A percentile compares a stretch with the other conserved stretches of the same genome.
These are phyloP conservation scores for Ophiostoma montium DNA, from an alignment of 2,329 filamentous ascomycete species.

Conservation along the genomic window DNA sequence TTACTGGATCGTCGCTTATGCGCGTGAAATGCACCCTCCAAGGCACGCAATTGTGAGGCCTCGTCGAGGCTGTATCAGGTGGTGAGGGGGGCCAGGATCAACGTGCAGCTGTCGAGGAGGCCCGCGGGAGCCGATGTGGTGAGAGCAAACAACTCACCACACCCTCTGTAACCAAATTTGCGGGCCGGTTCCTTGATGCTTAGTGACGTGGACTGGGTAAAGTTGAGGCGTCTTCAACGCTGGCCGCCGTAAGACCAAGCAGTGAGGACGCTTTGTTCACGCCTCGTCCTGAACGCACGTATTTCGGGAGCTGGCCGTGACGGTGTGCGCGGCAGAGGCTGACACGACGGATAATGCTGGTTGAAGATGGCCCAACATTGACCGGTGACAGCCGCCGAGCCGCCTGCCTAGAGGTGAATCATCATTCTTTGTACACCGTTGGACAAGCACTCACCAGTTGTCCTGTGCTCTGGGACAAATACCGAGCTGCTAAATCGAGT, in stretches of 20 bases:
- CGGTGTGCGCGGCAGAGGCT: neutral
- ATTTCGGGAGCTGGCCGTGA: neutral
- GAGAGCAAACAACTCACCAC: slow-evolving; percentile 9
- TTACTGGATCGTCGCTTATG: neutral
- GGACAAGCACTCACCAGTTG: too few relatives aligned
- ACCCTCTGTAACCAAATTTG: slow-evolving; percentile 2
- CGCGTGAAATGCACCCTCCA: neutral
- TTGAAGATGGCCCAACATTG: neutral
- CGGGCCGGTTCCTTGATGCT: neutral
- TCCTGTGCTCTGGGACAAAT: too few relatives aligned
- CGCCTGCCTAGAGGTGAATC: too few relatives aligned
- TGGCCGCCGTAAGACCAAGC: too few relatives aligned
- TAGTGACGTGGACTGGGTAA: neutral
- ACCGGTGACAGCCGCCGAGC: too few relatives aligned
- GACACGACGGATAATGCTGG: neutral
- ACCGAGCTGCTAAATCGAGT: neutral
- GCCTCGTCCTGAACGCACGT: too few relatives aligned
- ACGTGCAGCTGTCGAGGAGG: too few relatives aligned
- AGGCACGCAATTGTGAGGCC: neutral
- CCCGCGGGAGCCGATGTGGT: neutral
- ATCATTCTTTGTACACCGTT: too few relatives aligned
- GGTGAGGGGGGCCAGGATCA: neutral
- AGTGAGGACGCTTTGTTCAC: too few relatives aligned
- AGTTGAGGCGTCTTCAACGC: too few relatives aligned
- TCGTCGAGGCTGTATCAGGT: neutral